A percentile compares a stretch with the other conserved stretches of the same genome.
phyloP scores from a whole-genome alignment of 768 basidiomycete species.

The Pleurotus ostreatus region DNA sequence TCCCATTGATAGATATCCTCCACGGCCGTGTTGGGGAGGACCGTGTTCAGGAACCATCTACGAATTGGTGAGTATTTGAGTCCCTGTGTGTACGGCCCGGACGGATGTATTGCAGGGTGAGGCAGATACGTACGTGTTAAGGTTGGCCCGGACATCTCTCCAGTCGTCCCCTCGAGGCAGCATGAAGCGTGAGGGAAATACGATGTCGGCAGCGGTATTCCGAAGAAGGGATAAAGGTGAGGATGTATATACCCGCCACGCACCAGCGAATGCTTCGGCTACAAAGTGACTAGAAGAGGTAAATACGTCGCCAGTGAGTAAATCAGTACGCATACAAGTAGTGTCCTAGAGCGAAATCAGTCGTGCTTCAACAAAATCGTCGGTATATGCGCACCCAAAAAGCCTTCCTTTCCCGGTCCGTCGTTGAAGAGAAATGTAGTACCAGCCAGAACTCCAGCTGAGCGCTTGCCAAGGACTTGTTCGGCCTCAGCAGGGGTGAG shows the following conservation, averaged over 20 bases:
- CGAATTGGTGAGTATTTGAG: background rate
- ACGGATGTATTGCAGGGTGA: too few species aligned
- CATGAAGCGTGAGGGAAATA: background rate
- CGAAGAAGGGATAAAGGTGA: background rate
- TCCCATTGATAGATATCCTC: slow-evolving; percentile 8
- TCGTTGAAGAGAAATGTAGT: slow-evolving; percentile 7
- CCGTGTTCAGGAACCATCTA: slow-evolving; percentile 5
- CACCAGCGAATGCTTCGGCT: slow-evolving; percentile 4
- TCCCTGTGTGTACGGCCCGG: too few species aligned
- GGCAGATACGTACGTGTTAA: background rate
- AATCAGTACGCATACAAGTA: slow-evolving; percentile 2
- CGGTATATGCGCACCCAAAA: background rate
- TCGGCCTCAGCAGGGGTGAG: slow-evolving; percentile 4
- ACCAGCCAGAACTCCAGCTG: slow-evolving; percentile 1
- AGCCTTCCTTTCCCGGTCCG: background rate
- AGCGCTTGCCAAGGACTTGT: background rate
- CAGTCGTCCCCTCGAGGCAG: slow-evolving; percentile 4
- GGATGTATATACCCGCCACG: slow-evolving; percentile 5
- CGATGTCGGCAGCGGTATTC: background rate
- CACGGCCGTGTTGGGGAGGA: slow-evolving; percentile 2
- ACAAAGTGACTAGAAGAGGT: slow-evolving; percentile 5
- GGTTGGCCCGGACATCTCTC: background rate
- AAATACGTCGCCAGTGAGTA: background rate
- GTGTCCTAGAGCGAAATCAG: background rate
- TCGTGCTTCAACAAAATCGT: background rate